Evolutionary conservation across 1,284 basidiomycete genomes (phyloP), one percentile per base, ranked within the genome.

Genomic region (Coniferiporia sulphurascens): DNA sequence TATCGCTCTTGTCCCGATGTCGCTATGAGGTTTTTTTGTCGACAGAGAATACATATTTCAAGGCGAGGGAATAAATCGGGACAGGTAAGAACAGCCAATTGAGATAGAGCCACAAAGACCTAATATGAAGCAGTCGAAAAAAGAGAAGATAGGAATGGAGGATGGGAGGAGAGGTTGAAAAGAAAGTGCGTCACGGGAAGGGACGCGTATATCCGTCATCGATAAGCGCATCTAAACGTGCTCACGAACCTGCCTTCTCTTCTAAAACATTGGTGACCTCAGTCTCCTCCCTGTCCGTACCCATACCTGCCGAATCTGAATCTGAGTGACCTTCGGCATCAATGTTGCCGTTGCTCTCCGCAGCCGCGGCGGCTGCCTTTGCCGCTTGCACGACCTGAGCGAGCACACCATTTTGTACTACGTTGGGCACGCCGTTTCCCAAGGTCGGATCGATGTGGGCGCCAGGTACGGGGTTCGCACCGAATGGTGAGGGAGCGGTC

Each of bases 401-500:
- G 44, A 46, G 44, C n/a, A 46, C 19, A 19, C 44, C n/a, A n/a
- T 46, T 21, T 9, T 21, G n/a, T 21, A 9, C 8, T 3, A 9
- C n/a, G 17, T 46, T 46, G 19, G 44, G 17, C 7, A 43, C 41
- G 44, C 17, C 48, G 32, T 52, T 46, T 17, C 52, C 51, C 27
- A 61, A 44, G 21, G 41, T 41, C 21, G 59, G 59, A 45, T 61
- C 59, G 27, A 61, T 56, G 17, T 61, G 60, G 54, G 60, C 32
- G 21, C 55, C 32, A 12, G 27, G 3, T 5, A 5, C 27, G 5
- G 46, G 3, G 59, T 19, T 27, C 48, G 75, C 71, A 49, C 74
- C 78, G 72, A 89, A 89, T 0, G 87, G 87, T 0, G 84, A 78
- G 0, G 86, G 86, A 0, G 80, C 85, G 38, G 80, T 76, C 53